Evolutionary conservation across 2,329 filamentous ascomycete species (phyloP).

Genomic region (Pezicula carpinea): DNA sequence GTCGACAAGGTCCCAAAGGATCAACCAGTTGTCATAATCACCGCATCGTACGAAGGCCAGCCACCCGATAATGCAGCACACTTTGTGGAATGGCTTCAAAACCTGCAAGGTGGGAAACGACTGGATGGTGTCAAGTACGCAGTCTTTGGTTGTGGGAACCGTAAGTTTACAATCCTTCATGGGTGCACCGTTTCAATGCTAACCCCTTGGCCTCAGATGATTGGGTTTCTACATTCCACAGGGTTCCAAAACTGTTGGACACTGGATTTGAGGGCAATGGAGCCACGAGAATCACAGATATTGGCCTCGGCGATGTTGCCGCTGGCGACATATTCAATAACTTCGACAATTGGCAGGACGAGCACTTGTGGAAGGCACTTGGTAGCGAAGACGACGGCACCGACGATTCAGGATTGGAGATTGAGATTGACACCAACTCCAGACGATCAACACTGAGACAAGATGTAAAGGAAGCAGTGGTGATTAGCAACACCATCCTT

Average conservation of each 20-base stretch:
- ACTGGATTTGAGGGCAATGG: slow-evolving; percentile 45
- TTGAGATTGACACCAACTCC: slow-evolving; percentile 20
- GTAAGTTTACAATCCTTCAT: slow-evolving; percentile 22
- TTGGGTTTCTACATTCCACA: slow-evolving; percentile 60
- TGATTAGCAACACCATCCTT: slow-evolving; percentile 48
- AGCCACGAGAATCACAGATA: slow-evolving; percentile 40
- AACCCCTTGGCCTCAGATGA: slow-evolving; percentile 30
- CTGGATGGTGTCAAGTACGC: slow-evolving; percentile 56
- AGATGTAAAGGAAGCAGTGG: slow-evolving; percentile 57
- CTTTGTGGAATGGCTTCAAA: slow-evolving; percentile 64
- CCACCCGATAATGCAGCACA: slow-evolving; percentile 65
- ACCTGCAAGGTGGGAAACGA: slow-evolving; percentile 39
- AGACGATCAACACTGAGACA: slow-evolving; percentile 43
- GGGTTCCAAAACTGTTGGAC: slow-evolving; percentile 59
- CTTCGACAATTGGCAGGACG: slow-evolving; percentile 65
- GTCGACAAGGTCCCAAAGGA: slow-evolving; percentile 54
- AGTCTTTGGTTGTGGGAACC: slow-evolving; percentile 64
- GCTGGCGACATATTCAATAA: slow-evolving; percentile 62
- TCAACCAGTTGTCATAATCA: slow-evolving; percentile 60
- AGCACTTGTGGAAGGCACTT: slow-evolving; percentile 41
- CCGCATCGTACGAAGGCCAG: slow-evolving; percentile 68
- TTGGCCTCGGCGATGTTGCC: slow-evolving; percentile 57
- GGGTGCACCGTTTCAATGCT: slow-evolving; percentile 27
- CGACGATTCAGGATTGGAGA: slow-evolving; percentile 13
- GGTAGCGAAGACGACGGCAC: slow-evolving; percentile 10